These are phyloP conservation scores for Botryosphaeria dothidea DNA, from an alignment of 2,329 filamentous ascomycete genomes.

Conservation along the genomic window DNA sequence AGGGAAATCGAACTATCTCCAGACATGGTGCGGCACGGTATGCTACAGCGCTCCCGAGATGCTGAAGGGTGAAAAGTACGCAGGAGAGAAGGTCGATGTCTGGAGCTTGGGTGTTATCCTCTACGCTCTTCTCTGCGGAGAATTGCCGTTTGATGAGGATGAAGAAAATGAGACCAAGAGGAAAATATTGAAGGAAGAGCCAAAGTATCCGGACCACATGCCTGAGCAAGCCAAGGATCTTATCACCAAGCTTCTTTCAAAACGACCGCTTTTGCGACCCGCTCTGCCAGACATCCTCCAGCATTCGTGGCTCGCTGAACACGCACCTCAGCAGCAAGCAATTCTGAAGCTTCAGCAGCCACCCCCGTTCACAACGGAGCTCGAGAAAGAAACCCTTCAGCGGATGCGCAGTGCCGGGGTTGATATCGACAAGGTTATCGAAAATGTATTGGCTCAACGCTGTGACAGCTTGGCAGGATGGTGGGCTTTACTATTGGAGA, in stretches of 20 bases:
- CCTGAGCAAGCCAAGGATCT: conserved; percentile 75
- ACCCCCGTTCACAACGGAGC: conserved; percentile 76
- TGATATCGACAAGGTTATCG: conserved; percentile 90
- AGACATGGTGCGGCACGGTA: conserved; percentile 96
- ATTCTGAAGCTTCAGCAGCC: conserved; percentile 82
- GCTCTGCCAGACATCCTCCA: conserved; percentile 80
- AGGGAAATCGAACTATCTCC: conserved; percentile 88
- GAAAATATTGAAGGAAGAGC: conserved; percentile 82
- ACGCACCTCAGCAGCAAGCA: conserved; percentile 83
- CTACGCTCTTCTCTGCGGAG: conserved; percentile 78
- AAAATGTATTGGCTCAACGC: conserved; percentile 85
- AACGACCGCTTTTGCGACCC: conserved; percentile 82
- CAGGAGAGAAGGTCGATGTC: conserved; percentile 95
- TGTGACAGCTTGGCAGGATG: conserved; percentile 91
- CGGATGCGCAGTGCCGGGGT: conserved; percentile 93
- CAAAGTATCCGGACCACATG: conserved; percentile 79
- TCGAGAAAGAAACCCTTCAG: conserved; percentile 90
- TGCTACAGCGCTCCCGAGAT: conserved; percentile 98
- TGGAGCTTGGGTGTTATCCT: conserved; percentile 88
- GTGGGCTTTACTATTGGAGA: conserved; percentile 94
- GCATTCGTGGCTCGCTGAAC: conserved; percentile 83
- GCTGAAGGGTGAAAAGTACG: conserved; percentile 97
- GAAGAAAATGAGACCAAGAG: conserved; percentile 84
- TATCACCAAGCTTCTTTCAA: conserved; percentile 80
- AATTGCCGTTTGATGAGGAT: conserved; percentile 94